Percentiles rank a stretch among this genome's conserved stretches.
phyloP scores from a whole-genome alignment of 1,139 yeast species.

The Yamadazyma diospyri region DNA sequence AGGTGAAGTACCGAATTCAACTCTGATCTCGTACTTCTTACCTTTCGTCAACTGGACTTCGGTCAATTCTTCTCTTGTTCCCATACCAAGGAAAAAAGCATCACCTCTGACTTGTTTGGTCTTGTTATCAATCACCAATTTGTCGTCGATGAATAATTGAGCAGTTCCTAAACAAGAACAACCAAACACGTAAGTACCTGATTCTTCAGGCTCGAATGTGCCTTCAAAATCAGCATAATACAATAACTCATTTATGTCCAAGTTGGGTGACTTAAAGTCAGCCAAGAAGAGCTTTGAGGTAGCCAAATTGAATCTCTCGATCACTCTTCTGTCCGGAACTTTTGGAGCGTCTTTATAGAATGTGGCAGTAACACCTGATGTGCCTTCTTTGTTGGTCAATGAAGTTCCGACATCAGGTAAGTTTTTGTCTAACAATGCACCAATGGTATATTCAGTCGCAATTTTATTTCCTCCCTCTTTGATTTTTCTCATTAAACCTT shows the following conservation, averaged over 20 bases:
- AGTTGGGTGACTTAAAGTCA: slow-evolving; percentile 39
- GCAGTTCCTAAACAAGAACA: slow-evolving; percentile 52
- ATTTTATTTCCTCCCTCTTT: slow-evolving; percentile 21
- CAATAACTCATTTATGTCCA: slow-evolving; percentile 19
- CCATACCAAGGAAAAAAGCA: slow-evolving; percentile 45
- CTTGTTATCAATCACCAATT: slow-evolving; percentile 54
- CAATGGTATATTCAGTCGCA: slow-evolving; percentile 23
- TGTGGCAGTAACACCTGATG: slow-evolving; percentile 35
- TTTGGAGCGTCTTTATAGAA: slow-evolving; percentile 38
- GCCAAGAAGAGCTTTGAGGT: slow-evolving; percentile 41
- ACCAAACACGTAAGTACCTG: slow-evolving; percentile 51
- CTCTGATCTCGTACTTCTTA: slow-evolving; percentile 36
- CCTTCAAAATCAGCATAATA: slow-evolving; percentile 45
- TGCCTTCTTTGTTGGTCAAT: slow-evolving; percentile 26
- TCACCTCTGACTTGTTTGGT: slow-evolving; percentile 48
- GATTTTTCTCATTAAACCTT: slow-evolving; percentile 27
- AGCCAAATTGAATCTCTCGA: slow-evolving; percentile 33
- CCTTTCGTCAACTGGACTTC: slow-evolving; percentile 38
- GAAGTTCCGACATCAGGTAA: slow-evolving; percentile 27
- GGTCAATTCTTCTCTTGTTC: slow-evolving; percentile 48
- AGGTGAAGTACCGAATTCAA: slow-evolving; percentile 51
- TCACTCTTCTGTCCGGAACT: slow-evolving; percentile 25
- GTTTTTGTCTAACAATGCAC: slow-evolving; percentile 28
- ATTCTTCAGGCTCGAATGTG: slow-evolving; percentile 40
- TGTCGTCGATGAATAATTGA: slow-evolving; percentile 46